Evolutionary conservation across 257 asterid genomes (phyloP).

Genomic region (Jacaranda copaia): DNA sequence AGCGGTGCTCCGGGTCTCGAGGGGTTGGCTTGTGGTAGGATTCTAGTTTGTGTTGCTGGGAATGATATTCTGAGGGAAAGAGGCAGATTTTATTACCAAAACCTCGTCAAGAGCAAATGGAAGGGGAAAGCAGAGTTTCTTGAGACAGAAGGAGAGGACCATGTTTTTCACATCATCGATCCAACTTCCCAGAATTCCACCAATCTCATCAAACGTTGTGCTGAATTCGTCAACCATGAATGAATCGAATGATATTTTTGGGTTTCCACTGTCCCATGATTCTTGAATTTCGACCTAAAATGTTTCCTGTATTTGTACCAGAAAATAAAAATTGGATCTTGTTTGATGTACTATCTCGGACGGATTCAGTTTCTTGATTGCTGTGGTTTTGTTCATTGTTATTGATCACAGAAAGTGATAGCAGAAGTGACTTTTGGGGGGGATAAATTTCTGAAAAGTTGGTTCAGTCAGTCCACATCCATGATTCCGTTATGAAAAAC

Average conservation of each 20-base stretch:
- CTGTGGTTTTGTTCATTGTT: too few species aligned
- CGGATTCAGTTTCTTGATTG: too few species aligned
- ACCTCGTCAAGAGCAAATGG: slow-evolving; percentile 55
- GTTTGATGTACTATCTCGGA: background rate
- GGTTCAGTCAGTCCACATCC: background rate
- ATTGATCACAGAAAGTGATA: too few species aligned
- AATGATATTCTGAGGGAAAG: slow-evolving; percentile 75
- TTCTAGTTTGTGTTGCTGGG: slow-evolving; percentile 70
- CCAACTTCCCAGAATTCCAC: slow-evolving; percentile 51
- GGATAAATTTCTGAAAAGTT: too few species aligned
- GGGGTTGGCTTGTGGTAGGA: slow-evolving; percentile 46
- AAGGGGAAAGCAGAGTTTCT: slow-evolving; percentile 57
- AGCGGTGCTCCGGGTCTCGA: slow-evolving; percentile 42
- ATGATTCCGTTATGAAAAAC: background rate
- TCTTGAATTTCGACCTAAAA: background rate
- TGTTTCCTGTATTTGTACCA: background rate
- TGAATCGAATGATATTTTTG: background rate
- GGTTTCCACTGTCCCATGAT: background rate
- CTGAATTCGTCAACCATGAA: slow-evolving; percentile 51
- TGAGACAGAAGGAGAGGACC: slow-evolving; percentile 72
- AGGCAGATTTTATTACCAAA: slow-evolving; percentile 57
- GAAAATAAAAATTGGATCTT: background rate
- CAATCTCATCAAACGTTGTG: slow-evolving; percentile 44
- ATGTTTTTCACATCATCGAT: slow-evolving; percentile 67
- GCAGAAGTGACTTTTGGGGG: too few species aligned